These are phyloP conservation scores for Epichloe sibirici DNA, from an alignment of 2,329 filamentous ascomycete genomes.

Conservation along the genomic window DNA sequence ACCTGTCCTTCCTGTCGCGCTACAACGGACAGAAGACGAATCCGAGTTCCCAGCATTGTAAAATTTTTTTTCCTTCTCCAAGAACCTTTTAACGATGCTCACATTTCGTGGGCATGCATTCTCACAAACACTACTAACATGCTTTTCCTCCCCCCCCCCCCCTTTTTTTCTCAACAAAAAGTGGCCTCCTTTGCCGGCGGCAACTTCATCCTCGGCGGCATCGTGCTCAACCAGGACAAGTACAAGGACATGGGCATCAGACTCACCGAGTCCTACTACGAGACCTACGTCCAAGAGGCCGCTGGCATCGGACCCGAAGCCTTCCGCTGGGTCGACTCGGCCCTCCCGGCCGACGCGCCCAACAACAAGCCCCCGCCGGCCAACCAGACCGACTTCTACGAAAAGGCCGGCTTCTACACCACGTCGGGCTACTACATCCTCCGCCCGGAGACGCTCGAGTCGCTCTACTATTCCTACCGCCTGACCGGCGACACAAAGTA, in stretches of 20 bases:
- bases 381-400: constrained; percentile 46
- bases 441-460: constrained; percentile 72
- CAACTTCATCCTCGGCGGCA: constrained; percentile 72
- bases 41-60: constrained; percentile 38
- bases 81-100: too few species aligned
- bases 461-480: constrained; percentile 77
- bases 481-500: constrained; percentile 64
- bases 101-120: constrained; percentile 11
- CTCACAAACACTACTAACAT: constrained; percentile 15
- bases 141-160: background rate
- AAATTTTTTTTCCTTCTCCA: constrained; percentile 11
- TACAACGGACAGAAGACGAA: constrained; percentile 35
- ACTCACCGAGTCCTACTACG: constrained; percentile 60
- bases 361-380: constrained; percentile 31
- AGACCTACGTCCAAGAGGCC: constrained; percentile 55
- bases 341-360: constrained; percentile 19
- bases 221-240: constrained; percentile 49
- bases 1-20: constrained; percentile 58
- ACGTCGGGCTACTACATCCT: constrained; percentile 49
- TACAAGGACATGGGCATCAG: constrained; percentile 65
- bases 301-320: constrained; percentile 68
- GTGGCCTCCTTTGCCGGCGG: constrained; percentile 77
- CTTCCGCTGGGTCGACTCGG: constrained; percentile 48
- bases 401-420: constrained; percentile 61
- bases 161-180: constrained; percentile 11